Conservation (phyloP, 129 eudicot genomes). For the Artemisia tridentata region DNA sequence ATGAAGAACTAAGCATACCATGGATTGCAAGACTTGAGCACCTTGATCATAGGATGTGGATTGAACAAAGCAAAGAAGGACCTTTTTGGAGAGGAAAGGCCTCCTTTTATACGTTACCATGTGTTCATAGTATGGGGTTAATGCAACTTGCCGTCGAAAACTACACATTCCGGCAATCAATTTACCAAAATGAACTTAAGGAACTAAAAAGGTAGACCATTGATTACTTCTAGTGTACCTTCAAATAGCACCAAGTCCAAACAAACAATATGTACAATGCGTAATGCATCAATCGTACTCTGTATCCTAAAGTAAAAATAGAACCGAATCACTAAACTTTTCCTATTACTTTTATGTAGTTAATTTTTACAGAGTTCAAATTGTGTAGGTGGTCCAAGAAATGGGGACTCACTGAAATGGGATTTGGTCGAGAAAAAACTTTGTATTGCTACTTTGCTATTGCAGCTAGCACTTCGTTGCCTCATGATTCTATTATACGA, state of each 20-base stretch:
- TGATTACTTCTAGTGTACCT: not conserved
- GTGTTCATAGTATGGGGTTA: constrained; percentile 39
- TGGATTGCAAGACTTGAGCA: constrained; percentile 72
- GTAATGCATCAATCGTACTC: not conserved
- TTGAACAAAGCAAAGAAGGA: constrained; percentile 42
- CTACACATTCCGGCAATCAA: constrained; percentile 42
- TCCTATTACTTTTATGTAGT: not conserved
- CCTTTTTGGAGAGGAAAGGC: constrained; percentile 48
- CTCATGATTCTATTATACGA: constrained; percentile 48
- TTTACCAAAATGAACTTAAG: constrained; percentile 47
- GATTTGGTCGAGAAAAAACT: constrained; percentile 77
- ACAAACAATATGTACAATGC: not conserved
- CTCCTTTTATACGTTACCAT: constrained; percentile 46
- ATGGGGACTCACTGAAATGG: constrained; percentile 58
- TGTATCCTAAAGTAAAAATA: not conserved
- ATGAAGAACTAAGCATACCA: constrained; percentile 50
- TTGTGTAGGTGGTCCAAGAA: constrained; percentile 58
- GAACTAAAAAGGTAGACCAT: constrained; percentile 47
- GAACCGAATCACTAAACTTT: not conserved
- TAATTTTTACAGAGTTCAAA: not conserved
- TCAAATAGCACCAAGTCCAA: not conserved
- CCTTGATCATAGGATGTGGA: constrained; percentile 65
- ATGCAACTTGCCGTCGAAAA: constrained; percentile 53
- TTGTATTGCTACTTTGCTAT: constrained; percentile 48
- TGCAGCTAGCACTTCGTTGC: constrained; percentile 36